Evolutionary conservation across 345 rosid species (phyloP).

Genomic region (Moringa oleifera): DNA sequence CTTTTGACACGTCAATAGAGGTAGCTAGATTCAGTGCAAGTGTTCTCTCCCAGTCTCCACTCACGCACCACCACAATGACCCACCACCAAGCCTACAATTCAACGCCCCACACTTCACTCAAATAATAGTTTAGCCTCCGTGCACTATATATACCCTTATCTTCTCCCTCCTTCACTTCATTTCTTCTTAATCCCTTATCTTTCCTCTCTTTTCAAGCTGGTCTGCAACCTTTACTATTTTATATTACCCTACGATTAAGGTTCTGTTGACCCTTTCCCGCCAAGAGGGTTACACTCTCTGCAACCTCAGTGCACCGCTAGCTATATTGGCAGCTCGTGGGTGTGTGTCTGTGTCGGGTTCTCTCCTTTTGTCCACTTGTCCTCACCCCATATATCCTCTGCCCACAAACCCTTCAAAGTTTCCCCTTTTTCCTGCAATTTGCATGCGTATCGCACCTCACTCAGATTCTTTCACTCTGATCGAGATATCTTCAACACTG

Average conservation of each 20-base stretch:
- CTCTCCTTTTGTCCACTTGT: not conserved
- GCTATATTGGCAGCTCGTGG: not conserved
- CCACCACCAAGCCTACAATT: no score
- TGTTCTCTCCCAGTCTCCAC: no score
- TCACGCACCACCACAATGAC: no score
- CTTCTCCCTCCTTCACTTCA: no score
- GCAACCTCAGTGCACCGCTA: not conserved
- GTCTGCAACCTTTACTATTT: no score
- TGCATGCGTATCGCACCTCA: not conserved
- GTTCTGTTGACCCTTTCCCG: not conserved
- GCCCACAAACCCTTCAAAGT: not conserved
- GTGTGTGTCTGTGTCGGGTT: not conserved
- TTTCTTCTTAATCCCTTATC: no score
- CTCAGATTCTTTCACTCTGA: not conserved
- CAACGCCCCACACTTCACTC: no score
- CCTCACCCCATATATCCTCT: not conserved
- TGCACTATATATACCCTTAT: no score
- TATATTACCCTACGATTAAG: no score
- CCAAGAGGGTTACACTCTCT: not conserved
- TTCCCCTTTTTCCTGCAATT: not conserved
- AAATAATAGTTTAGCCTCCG: no score
- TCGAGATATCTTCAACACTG: constrained; percentile 2
- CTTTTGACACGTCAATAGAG: not conserved
- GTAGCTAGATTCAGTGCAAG: not conserved
- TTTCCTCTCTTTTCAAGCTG: not conserved